Conservation (phyloP, 2,329 filamentous ascomycete genomes). For the Fusarium tricinctum region DNA sequence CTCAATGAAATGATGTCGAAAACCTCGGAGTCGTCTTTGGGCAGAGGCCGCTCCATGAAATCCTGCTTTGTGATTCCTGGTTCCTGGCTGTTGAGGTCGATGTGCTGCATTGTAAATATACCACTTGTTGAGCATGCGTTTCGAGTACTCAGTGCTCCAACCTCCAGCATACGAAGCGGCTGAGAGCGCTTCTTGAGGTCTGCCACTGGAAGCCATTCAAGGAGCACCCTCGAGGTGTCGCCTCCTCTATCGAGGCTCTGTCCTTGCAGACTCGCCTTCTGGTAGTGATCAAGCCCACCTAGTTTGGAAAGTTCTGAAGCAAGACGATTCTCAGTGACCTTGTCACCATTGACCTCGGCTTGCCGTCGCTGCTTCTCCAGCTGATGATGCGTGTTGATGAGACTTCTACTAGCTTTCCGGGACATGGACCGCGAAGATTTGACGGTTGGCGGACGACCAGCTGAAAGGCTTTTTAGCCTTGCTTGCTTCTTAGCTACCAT, state of each 20-base stretch:
- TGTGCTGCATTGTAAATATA: constrained; percentile 81
- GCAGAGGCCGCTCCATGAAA: constrained; percentile 90
- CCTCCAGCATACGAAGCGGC: constrained; percentile 80
- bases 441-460: constrained; percentile 69
- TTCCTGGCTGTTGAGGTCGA: constrained; percentile 91
- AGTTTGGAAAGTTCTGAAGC: constrained; percentile 68
- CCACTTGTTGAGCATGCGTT: constrained; percentile 86
- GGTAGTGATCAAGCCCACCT: constrained; percentile 74
- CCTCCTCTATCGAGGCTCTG: constrained; percentile 76
- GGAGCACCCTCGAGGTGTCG: constrained; percentile 74
- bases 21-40: constrained; percentile 68
- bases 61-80: constrained; percentile 88
- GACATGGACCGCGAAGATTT: constrained; percentile 70
- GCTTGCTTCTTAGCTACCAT: constrained; percentile 66
- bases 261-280: constrained; percentile 77
- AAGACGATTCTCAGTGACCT: constrained; percentile 60
- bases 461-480: constrained; percentile 59
- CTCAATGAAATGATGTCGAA: constrained; percentile 95
- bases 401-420: constrained; percentile 72
- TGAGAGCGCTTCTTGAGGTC: constrained; percentile 46
- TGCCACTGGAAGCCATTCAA: constrained; percentile 69
- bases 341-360: constrained; percentile 68
- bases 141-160: constrained; percentile 85
- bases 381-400: constrained; percentile 76
- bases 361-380: constrained; percentile 73